Evolutionary conservation across 2,329 filamentous ascomycete genomes (phyloP).

Genomic region (Celoporthe dispersa): DNA sequence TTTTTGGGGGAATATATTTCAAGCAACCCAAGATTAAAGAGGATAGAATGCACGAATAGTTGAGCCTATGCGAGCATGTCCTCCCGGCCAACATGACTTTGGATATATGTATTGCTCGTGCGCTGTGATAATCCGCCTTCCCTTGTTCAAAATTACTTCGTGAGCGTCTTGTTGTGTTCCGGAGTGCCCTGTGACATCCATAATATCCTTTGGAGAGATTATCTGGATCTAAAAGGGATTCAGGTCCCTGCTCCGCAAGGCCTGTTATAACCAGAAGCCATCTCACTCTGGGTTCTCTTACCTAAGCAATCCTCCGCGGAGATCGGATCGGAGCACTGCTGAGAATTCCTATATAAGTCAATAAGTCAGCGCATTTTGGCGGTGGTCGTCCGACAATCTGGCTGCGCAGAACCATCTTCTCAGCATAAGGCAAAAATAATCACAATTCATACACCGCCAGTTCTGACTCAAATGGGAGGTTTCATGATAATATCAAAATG

Average conservation of each 20-base stretch:
- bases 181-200: neutral
- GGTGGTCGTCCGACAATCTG: neutral
- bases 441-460: neutral
- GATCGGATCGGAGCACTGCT: neutral
- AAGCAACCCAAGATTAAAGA: no score
- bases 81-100: no score
- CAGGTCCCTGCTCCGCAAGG: neutral
- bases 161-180: no score
- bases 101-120: no score
- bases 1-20: no score
- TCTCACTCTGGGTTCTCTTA: neutral
- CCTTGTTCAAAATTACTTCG: neutral
- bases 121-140: neutral
- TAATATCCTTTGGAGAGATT: no score
- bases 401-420: neutral
- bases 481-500: neutral
- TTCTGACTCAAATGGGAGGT: neutral
- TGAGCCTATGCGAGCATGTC: no score
- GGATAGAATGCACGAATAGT: no score
- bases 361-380: neutral
- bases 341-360: neutral
- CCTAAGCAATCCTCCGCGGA: slow-evolving; percentile 14
- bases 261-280: neutral
- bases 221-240: neutral
- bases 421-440: neutral